These are phyloP conservation scores for Nicotiana knightiana DNA, from an alignment of 257 asterid species.

Conservation along the genomic window DNA sequence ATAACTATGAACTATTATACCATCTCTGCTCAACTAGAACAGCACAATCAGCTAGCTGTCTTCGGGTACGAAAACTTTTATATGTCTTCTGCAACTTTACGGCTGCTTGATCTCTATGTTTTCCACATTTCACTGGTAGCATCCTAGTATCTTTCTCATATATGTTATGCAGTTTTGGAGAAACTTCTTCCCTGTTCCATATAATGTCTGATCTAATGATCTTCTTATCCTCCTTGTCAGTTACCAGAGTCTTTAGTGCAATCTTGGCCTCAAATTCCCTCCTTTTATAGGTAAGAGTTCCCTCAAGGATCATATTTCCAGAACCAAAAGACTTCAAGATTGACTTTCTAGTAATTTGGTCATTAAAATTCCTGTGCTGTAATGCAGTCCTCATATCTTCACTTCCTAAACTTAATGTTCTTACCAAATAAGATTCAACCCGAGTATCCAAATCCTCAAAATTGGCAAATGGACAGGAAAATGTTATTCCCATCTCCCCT, in stretches of 20 bases:
- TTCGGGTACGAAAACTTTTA: conserved; percentile 71
- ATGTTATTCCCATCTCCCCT: conserved; percentile 55
- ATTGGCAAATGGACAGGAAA: conserved; percentile 32
- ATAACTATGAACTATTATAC: conserved; percentile 17
- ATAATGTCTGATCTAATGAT: conserved; percentile 17
- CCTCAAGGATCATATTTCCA: conserved; percentile 42
- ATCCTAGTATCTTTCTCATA: not conserved
- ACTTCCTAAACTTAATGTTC: conserved; percentile 34
- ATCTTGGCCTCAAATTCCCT: conserved; percentile 42
- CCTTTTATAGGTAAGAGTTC: conserved; percentile 43
- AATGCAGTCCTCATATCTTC: conserved; percentile 22
- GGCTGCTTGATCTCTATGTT: conserved; percentile 52
- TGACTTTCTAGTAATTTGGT: conserved; percentile 23
- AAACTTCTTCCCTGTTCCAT: not conserved
- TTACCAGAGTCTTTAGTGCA: conserved; percentile 25
- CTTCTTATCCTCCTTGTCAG: conserved; percentile 7
- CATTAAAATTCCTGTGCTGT: conserved; percentile 31
- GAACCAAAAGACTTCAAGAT: conserved; percentile 38
- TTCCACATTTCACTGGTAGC: not conserved
- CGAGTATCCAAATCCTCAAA: conserved; percentile 38
- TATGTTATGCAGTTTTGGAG: not conserved
- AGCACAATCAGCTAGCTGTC: conserved; percentile 85
- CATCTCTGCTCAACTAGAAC: conserved; percentile 84
- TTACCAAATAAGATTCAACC: conserved; percentile 31
- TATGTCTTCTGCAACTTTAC: conserved; percentile 74